A percentile compares a stretch with the other conserved stretches of the same genome.
Conservation (phyloP, 2,329 filamentous ascomycete species). For the Herpotrichia juniperi region DNA sequence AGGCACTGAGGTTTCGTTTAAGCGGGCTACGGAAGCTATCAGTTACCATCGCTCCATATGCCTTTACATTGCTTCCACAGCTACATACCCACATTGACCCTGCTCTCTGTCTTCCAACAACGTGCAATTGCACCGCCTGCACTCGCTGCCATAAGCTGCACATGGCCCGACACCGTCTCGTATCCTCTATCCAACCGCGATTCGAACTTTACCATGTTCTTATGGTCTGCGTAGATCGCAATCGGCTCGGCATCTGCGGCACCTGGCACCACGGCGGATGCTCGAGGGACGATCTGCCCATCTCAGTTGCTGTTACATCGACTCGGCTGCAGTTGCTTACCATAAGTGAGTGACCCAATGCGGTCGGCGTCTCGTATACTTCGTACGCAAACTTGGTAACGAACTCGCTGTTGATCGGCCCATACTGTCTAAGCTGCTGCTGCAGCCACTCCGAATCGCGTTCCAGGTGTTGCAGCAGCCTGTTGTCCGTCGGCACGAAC, state of each 20-base stretch:
- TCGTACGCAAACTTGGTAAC: conserved; percentile 43
- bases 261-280: conserved; percentile 45
- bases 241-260: conserved; percentile 39
- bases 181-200: conserved; percentile 27
- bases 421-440: conserved; percentile 44
- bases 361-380: conserved; percentile 33
- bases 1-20: no score
- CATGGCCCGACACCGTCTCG: conserved; percentile 22
- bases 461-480: conserved; percentile 40
- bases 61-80: no score
- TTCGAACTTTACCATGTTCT: conserved; percentile 42
- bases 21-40: no score
- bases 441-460: conserved; percentile 45
- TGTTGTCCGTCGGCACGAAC: conserved; percentile 34
- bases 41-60: no score
- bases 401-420: conserved; percentile 43
- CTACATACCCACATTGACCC: conserved; percentile 23
- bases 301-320: conserved; percentile 14
- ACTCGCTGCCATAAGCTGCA: conserved; percentile 20
- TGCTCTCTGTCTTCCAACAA: conserved; percentile 17
- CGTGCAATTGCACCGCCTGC: conserved; percentile 11
- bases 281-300: conserved; percentile 39
- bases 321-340: conserved; percentile 16
- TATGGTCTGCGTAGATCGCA: conserved; percentile 42
- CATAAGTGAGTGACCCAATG: conserved; percentile 31